Conservation (phyloP, 2,329 filamentous ascomycete species). For the Talaromyces albobiverticillius region DNA sequence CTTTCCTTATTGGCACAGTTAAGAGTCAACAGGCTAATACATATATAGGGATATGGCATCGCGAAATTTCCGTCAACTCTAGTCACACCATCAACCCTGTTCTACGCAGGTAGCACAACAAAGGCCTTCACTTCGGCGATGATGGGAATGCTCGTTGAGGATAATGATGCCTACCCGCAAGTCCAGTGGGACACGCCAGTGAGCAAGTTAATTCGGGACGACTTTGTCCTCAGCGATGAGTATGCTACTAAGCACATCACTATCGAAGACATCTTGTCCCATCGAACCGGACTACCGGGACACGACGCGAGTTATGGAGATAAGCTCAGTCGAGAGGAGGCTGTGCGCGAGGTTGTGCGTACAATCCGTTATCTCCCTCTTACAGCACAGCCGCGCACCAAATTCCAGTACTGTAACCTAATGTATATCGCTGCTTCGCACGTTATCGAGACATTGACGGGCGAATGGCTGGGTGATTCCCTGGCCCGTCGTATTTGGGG, state of each 20-base stretch:
- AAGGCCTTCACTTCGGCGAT: conserved; percentile 55
- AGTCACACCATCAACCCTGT: conserved; percentile 51
- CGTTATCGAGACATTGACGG: conserved; percentile 44
- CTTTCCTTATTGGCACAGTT: background rate
- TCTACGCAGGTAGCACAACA: conserved; percentile 55
- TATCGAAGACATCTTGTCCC: conserved; percentile 29
- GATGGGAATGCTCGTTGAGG: conserved; percentile 41
- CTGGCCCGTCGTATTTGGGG: conserved; percentile 36
- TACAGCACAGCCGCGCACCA: conserved; percentile 39
- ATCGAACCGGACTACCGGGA: conserved; percentile 27
- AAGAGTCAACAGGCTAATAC: background rate
- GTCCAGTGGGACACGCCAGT: conserved; percentile 37
- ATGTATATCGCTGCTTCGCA: conserved; percentile 51
- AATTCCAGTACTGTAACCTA: conserved; percentile 52
- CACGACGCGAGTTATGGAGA: conserved; percentile 21
- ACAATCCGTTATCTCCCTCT: conserved; percentile 45
- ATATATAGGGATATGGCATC: conserved; percentile 12
- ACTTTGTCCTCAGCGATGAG: conserved; percentile 26
- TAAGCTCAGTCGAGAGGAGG: conserved; percentile 17
- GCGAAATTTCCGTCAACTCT: conserved; percentile 30
- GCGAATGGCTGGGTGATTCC: conserved; percentile 27
- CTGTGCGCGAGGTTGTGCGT: conserved; percentile 36
- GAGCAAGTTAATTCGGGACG: conserved; percentile 30
- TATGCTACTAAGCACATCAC: conserved; percentile 24
- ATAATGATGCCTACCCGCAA: conserved; percentile 23